These are phyloP conservation scores for Combretum micranthum DNA, from an alignment of 345 rosid species.

Conservation along the genomic window DNA sequence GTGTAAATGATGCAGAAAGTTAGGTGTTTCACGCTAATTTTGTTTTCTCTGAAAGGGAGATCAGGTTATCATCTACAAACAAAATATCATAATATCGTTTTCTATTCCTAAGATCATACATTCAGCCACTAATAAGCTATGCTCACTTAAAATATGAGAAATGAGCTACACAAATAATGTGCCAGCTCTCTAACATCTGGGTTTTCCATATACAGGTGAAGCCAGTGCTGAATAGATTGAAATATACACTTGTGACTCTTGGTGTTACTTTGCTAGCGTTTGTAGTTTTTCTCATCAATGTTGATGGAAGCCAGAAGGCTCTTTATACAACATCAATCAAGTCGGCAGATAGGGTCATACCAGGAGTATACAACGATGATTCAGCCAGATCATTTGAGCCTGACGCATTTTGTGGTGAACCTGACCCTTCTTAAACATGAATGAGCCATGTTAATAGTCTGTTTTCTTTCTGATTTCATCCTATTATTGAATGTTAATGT, in stretches of 20 bases:
- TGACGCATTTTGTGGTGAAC: conserved; percentile 81
- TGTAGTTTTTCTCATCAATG: conserved; percentile 40
- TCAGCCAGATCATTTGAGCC: conserved; percentile 83
- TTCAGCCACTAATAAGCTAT: no score
- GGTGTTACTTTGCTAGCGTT: conserved; percentile 47
- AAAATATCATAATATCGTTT: no score
- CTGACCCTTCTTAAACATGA: conserved; percentile 16
- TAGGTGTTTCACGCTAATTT: no score
- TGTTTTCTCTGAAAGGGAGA: no score
- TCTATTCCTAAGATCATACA: no score
- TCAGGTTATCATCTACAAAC: no score
- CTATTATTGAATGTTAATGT: no score
- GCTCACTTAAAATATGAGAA: no score
- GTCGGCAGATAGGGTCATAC: conserved; percentile 41
- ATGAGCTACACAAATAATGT: background rate
- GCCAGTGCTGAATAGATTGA: conserved; percentile 70
- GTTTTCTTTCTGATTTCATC: no score
- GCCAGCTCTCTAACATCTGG: background rate
- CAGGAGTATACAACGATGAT: conserved; percentile 71
- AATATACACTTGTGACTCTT: conserved; percentile 65
- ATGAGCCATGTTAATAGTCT: background rate
- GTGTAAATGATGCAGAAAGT: no score
- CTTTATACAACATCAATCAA: conserved; percentile 20
- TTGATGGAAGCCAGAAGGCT: conserved; percentile 33
- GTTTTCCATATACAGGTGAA: conserved; percentile 46